These are phyloP conservation scores for Cornus suecica DNA, from an alignment of 148 eudicot species.

Conservation along the genomic window DNA sequence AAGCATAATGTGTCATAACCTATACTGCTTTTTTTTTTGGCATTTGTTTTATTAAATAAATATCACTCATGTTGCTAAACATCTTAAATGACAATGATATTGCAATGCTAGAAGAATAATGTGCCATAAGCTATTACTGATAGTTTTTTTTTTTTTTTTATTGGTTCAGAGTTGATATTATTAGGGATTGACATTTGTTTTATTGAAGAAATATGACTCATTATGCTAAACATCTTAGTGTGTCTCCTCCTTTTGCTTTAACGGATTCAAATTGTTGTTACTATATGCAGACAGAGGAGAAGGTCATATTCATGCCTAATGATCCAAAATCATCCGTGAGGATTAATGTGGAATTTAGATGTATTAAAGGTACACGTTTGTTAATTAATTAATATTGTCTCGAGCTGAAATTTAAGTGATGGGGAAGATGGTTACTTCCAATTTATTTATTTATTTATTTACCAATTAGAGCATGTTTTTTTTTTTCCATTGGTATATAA, in stretches of 20 bases:
- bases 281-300: slow-evolving; percentile 49
- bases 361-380: slow-evolving; percentile 53
- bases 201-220: not conserved
- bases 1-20: not conserved
- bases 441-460: not conserved
- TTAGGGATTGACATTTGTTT: not conserved
- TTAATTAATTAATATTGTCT: not conserved
- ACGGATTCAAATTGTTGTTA: not conserved
- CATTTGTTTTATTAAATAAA: too few species aligned
- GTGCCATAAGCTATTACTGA: not conserved
- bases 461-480: too few species aligned
- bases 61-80: too few species aligned
- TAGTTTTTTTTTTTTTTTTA: too few species aligned
- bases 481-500: not conserved
- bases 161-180: not conserved
- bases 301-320: slow-evolving; percentile 54
- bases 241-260: not conserved
- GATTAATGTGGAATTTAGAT: slow-evolving; percentile 49
- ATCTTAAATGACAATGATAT: too few species aligned
- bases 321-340: slow-evolving; percentile 44
- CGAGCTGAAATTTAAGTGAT: not conserved
- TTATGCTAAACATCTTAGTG: not conserved
- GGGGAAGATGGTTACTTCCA: not conserved
- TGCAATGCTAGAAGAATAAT: not conserved
- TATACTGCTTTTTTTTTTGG: not conserved